phyloP scores from a whole-genome alignment of 306 rosid genomes.

The Benincasa hispida region DNA sequence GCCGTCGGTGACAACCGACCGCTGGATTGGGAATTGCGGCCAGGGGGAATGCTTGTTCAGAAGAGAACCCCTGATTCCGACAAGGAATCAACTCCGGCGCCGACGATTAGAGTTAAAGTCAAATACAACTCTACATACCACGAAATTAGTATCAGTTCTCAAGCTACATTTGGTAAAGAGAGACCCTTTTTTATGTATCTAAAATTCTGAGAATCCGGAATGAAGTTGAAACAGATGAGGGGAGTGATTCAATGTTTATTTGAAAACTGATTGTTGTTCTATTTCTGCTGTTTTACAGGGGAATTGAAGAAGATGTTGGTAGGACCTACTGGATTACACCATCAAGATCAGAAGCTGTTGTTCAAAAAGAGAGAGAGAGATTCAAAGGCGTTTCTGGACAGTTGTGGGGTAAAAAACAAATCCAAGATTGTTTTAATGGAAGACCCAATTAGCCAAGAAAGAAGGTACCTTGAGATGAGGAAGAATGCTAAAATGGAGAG shows the following conservation, averaged over 20 bases:
- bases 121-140: slow-evolving; percentile 69
- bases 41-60: slow-evolving; percentile 99
- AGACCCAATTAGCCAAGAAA: slow-evolving; percentile 88
- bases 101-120: slow-evolving; percentile 66
- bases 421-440: slow-evolving; percentile 68
- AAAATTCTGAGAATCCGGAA: neutral
- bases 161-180: slow-evolving; percentile 69
- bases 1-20: slow-evolving; percentile 37
- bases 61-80: slow-evolving; percentile 48
- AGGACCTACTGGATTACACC: slow-evolving; percentile 84
- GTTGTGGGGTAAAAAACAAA: slow-evolving; percentile 65
- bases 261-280: neutral
- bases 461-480: slow-evolving; percentile 60
- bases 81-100: slow-evolving; percentile 45
- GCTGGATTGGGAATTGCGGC: slow-evolving; percentile 82
- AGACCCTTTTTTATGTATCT: neutral
- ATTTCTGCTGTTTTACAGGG: slow-evolving; percentile 27
- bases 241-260: neutral
- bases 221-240: neutral
- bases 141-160: slow-evolving; percentile 66
- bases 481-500: slow-evolving; percentile 80
- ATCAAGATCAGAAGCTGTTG: slow-evolving; percentile 78
- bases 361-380: slow-evolving; percentile 86
- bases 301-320: slow-evolving; percentile 83
- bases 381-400: slow-evolving; percentile 77